Percentiles rank a stretch among this genome's conserved stretches.
These are phyloP conservation scores for Fallopia convolvulus DNA, from an alignment of 148 eudicot genomes.

Conservation along the genomic window DNA sequence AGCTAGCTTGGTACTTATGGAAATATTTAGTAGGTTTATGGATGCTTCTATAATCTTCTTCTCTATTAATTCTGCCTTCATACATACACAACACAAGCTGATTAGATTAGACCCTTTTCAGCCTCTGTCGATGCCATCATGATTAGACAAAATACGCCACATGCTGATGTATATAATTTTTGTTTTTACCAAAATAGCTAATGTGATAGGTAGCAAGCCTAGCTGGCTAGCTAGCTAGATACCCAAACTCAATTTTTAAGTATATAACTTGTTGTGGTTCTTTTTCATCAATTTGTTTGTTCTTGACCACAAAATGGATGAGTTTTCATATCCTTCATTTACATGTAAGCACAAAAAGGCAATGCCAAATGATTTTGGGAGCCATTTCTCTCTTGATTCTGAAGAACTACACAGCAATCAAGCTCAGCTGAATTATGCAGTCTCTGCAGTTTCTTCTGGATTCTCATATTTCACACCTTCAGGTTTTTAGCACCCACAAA, in stretches of 20 bases:
- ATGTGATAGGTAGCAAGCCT: not conserved
- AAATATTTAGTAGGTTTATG: not conserved
- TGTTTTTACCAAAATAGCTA: not conserved
- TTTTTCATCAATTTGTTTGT: not conserved
- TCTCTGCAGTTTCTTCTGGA: not conserved
- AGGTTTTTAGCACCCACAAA: not conserved
- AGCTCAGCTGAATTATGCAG: not conserved
- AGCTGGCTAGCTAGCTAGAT: no score
- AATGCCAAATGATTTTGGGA: not conserved
- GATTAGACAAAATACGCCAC: not conserved
- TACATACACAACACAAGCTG: not conserved
- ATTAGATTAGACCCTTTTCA: not conserved
- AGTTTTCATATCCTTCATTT: not conserved
- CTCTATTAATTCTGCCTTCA: not conserved
- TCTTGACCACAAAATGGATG: not conserved
- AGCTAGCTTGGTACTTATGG: not conserved
- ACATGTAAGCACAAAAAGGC: no score
- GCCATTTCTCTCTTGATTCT: not conserved
- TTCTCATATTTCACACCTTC: not conserved
- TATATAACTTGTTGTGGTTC: not conserved
- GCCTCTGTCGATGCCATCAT: not conserved
- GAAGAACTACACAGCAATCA: not conserved
- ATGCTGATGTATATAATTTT: not conserved
- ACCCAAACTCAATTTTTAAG: not conserved
- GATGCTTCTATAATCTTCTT: not conserved